Conservation (phyloP, 2,329 filamentous ascomycete genomes). For the Coniella vitis region DNA sequence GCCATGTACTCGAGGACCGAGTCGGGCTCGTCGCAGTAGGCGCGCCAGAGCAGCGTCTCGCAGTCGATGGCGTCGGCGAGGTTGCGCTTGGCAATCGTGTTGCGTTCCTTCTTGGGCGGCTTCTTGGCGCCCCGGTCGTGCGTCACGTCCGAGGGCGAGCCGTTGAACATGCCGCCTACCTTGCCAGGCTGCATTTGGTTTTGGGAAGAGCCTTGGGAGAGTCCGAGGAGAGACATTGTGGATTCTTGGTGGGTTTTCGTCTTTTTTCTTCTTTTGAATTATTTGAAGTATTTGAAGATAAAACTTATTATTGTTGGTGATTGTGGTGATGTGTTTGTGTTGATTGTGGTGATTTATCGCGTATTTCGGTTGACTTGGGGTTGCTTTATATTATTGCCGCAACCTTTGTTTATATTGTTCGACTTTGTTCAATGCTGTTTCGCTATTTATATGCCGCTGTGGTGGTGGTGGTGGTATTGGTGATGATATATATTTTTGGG, state of each 20-base stretch:
- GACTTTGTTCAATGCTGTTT: no score
- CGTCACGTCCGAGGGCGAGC: slow-evolving; percentile 14
- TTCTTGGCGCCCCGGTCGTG: slow-evolving; percentile 20
- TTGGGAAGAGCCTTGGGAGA: not conserved
- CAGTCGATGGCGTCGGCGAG: slow-evolving; percentile 29
- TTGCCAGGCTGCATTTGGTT: slow-evolving; percentile 5
- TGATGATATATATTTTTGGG: no score
- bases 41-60: slow-evolving; percentile 32
- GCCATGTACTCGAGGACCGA: slow-evolving; percentile 30
- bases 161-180: slow-evolving; percentile 10
- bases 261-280: not conserved
- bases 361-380: no score
- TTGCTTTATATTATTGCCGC: no score
- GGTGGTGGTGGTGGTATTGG: no score
- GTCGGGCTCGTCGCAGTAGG: slow-evolving; percentile 30
- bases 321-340: not conserved
- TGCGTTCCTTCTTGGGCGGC: slow-evolving; percentile 22
- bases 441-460: no score
- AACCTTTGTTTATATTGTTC: no score
- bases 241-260: not conserved
- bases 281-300: no score
- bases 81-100: slow-evolving; percentile 34
- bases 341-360: not conserved
- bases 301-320: not conserved
- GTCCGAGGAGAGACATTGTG: not conserved